Conservation (phyloP, 139 green algal species). For the Chlamydomonas urium region DNA sequence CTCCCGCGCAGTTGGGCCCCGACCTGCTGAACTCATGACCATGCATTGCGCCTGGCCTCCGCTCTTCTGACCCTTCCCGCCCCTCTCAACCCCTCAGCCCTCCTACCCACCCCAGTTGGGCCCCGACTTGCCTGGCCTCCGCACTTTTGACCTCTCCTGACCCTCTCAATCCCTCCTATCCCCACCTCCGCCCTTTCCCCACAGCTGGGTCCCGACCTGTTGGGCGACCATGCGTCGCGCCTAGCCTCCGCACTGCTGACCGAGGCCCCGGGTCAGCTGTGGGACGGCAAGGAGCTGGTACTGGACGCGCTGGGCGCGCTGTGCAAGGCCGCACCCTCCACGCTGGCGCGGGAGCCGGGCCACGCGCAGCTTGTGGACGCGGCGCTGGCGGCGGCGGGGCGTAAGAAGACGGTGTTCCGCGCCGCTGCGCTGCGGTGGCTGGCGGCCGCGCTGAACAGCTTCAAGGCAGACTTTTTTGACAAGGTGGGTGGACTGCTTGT, state of each 20-base stretch:
- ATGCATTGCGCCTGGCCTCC: no score
- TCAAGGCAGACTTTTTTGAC: conserved; percentile 5
- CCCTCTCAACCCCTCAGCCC: neutral
- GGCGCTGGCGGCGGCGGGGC: neutral
- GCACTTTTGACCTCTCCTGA: no score
- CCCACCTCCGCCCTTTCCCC: neutral
- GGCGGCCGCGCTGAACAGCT: neutral
- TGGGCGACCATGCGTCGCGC: neutral
- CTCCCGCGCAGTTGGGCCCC: no score
- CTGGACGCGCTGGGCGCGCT: conserved; percentile 52
- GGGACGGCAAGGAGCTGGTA: conserved; percentile 77
- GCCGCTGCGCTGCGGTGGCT: neutral
- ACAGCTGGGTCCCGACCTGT: conserved; percentile 6
- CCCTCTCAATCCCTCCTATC: no score
- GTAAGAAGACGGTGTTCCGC: neutral
- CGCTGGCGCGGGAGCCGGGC: neutral
- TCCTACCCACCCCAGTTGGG: no score
- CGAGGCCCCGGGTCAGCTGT: conserved; percentile 50
- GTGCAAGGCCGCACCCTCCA: conserved; percentile 22
- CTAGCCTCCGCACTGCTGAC: conserved; percentile 35
- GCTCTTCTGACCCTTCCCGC: neutral
- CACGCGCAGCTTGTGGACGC: neutral
- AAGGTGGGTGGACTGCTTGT: neutral
- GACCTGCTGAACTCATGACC: no score
- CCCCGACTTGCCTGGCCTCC: no score